Conservation (phyloP, 495 filamentous ascomycete species). For the Penicillium cataractarum region DNA sequence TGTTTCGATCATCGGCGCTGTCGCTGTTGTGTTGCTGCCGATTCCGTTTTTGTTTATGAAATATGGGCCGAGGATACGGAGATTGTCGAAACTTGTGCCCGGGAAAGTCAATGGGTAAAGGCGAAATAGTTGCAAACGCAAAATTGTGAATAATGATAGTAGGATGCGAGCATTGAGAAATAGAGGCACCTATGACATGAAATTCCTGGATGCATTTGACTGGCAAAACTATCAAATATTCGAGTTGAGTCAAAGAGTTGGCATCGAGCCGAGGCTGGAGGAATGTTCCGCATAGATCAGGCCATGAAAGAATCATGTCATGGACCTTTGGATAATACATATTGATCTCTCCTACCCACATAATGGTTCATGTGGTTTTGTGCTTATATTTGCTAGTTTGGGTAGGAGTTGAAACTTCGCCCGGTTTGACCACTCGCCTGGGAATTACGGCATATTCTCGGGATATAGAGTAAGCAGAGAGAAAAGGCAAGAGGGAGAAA, state of each 20-base stretch:
- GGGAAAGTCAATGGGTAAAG: not conserved
- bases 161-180: not conserved
- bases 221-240: not conserved
- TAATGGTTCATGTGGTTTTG: too few relatives aligned
- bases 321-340: too few relatives aligned
- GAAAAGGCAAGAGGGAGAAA: not conserved
- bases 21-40: constrained; percentile 35
- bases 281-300: too few relatives aligned
- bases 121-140: too few relatives aligned
- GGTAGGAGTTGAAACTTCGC: too few relatives aligned
- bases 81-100: constrained; percentile 31
- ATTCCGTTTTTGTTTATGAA: constrained; percentile 43
- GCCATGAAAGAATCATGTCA: not conserved
- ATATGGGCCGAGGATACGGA: constrained; percentile 34
- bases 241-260: not conserved
- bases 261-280: not conserved
- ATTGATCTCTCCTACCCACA: too few relatives aligned
- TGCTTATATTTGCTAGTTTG: too few relatives aligned
- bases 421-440: too few relatives aligned
- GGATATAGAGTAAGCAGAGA: too few relatives aligned
- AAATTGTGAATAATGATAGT: too few relatives aligned
- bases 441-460: too few relatives aligned
- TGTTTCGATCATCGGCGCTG: constrained; percentile 37
- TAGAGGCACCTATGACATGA: not conserved
- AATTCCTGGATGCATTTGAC: not conserved